Evolutionary conservation across 306 rosid species (phyloP), one percentile per base, ranked within the genome.

Genomic region (Vicia sativa): DNA sequence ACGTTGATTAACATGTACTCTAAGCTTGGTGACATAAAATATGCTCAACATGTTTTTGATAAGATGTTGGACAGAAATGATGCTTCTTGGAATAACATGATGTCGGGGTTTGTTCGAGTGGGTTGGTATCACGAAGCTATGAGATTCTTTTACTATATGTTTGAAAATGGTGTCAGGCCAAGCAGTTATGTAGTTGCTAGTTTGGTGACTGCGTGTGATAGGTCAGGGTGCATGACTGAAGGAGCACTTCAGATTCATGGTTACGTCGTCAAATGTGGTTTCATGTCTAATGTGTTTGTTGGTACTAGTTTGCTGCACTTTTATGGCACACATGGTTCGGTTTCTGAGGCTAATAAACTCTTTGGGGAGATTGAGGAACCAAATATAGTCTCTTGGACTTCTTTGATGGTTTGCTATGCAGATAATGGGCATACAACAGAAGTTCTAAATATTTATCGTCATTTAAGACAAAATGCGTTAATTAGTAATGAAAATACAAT

Each of bases 11-110:
- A 28, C 55, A 79, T 90, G 98, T 90, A 90, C 77, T 84, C 86
- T 0, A 90, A 76, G 80, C 70, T 88, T 59, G 90, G 85, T 11
- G 61, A 55, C 25, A 66, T 90, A 13, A 45, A 29, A 3, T 58
- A 78, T 35, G 98, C 96, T 5, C 86, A 84, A 2, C 14, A 68
- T 4, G 71, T 86, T 71, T 90, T 93, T 59, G 96, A 90, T 74
- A 55, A 65, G 69, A 85, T 90, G 79, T 23, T 26, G 6, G 79
- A 85, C 10, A 90, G 82, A 67, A 86, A 93, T 59, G 96, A 90
- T 74, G 90, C 96, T 45, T 90, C 97, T 38, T 87, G 98, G 97
- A 93, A 83, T 68, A 90, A 80, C 73, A 85, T 93, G 96, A 93
- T 88, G 82, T 86, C 97, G 2, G 85, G 90, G 46, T 83, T 83